Evolutionary conservation across 164 flowering plant species (phyloP).

Genomic region (Saururus chinensis): DNA sequence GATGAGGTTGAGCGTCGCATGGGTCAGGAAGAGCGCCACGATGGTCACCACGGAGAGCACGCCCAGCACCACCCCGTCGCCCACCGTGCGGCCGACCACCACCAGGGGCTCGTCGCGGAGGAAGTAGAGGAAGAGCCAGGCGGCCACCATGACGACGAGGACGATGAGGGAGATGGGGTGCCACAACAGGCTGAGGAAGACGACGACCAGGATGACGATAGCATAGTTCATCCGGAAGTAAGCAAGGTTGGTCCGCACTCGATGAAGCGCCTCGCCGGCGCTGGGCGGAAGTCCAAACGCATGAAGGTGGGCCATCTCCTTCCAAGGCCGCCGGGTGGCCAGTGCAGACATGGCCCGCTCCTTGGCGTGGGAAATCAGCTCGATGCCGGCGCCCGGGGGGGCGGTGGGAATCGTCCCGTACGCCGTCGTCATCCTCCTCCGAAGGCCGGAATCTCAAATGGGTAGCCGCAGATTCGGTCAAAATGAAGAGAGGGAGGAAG

Average conservation of each 20-base stretch:
- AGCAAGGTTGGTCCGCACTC: conserved; percentile 25
- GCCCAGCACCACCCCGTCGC: conserved; percentile 26
- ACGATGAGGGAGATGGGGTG: conserved; percentile 45
- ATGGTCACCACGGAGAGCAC: conserved; percentile 27
- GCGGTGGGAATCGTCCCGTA: conserved; percentile 47
- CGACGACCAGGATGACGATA: conserved; percentile 24
- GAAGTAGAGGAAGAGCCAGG: conserved; percentile 55
- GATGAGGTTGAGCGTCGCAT: conserved; percentile 26
- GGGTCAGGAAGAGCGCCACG: conserved; percentile 25
- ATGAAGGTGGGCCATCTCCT: conserved; percentile 20
- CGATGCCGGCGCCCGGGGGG: conserved; percentile 6
- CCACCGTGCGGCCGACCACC: conserved; percentile 18
- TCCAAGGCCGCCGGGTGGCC: conserved; percentile 42
- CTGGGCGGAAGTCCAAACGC: conserved; percentile 23
- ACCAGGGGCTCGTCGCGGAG: conserved; percentile 35
- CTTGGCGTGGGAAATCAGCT: conserved; percentile 25
- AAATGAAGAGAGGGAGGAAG: conserved; percentile 1
- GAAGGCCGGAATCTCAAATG: neutral
- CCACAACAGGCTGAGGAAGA: conserved; percentile 49
- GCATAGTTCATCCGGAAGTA: conserved; percentile 43
- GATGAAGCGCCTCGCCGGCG: conserved; percentile 8
- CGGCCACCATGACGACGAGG: conserved; percentile 29
- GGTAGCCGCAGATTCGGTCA: neutral
- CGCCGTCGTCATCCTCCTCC: conserved; percentile 22
- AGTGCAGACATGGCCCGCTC: conserved; percentile 22